Conservation (phyloP, 768 basidiomycete species). For the Termitomyces sp. region DNA sequence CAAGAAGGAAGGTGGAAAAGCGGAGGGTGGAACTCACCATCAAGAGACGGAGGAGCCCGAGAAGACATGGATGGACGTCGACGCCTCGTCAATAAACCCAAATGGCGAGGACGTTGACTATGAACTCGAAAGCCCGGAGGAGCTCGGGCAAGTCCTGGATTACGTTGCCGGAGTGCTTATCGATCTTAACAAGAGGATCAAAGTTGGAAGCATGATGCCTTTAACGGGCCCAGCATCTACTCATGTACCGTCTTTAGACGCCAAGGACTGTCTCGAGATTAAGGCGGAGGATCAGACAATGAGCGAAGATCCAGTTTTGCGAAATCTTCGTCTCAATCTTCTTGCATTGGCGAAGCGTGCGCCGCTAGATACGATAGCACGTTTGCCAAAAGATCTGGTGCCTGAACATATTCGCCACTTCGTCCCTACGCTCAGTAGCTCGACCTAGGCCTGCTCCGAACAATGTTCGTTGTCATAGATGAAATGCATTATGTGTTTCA, state of each 20-base stretch:
- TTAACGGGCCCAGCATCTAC: neutral
- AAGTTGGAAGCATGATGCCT: slow-evolving; percentile 7
- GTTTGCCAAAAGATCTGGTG: slow-evolving; percentile 57
- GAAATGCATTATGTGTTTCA: neutral
- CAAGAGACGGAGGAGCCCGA: slow-evolving; percentile 27
- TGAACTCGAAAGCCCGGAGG: slow-evolving; percentile 37
- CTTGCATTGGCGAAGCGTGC: slow-evolving; percentile 75
- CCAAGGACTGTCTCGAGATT: neutral
- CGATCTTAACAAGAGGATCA: slow-evolving; percentile 30
- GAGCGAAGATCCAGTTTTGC: slow-evolving; percentile 44
- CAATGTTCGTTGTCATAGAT: neutral
- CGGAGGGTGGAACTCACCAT: neutral
- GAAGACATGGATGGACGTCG: slow-evolving; percentile 26
- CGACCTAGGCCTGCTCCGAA: slow-evolving; percentile 4
- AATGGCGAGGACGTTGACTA: slow-evolving; percentile 15
- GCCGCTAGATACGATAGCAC: slow-evolving; percentile 65
- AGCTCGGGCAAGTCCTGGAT: slow-evolving; percentile 50
- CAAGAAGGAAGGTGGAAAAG: slow-evolving; percentile 9
- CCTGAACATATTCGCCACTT: slow-evolving; percentile 59
- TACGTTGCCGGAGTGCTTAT: slow-evolving; percentile 51
- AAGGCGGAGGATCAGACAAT: neutral
- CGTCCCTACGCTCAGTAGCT: slow-evolving; percentile 46
- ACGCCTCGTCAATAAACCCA: slow-evolving; percentile 17
- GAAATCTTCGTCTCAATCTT: slow-evolving; percentile 64
- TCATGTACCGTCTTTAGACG: neutral